phyloP scores from a whole-genome alignment of 352 stramenopile species.

The Halophytophthora batemanensis region DNA sequence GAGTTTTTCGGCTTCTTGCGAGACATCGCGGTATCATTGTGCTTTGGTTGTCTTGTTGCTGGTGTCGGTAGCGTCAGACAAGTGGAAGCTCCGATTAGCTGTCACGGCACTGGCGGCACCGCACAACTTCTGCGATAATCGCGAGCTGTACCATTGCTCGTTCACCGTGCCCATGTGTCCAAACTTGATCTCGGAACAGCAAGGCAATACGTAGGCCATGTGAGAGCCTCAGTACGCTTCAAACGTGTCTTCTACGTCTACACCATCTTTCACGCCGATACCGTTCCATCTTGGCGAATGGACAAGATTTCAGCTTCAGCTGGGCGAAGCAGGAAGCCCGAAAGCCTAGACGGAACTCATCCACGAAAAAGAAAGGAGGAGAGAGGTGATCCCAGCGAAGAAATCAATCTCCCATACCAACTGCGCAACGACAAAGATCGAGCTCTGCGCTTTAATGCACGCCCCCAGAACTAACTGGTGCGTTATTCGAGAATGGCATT shows the following conservation, averaged over 20 bases:
- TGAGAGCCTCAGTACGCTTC: slow-evolving; percentile 21
- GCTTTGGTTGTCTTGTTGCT: background rate
- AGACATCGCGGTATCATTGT: background rate
- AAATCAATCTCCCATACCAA: no score
- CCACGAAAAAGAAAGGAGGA: no score
- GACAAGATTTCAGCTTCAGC: background rate
- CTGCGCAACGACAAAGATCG: no score
- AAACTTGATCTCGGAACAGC: slow-evolving; percentile 31
- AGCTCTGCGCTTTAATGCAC: no score
- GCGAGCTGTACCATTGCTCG: slow-evolving; percentile 22
- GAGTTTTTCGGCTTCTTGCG: background rate
- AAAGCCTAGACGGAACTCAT: background rate
- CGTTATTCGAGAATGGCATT: no score
- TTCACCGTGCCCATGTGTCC: slow-evolving; percentile 30
- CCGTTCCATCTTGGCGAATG: slow-evolving; percentile 36
- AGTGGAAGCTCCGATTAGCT: slow-evolving; percentile 10
- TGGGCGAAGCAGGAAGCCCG: background rate
- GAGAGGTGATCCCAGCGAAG: no score
- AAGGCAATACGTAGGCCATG: slow-evolving; percentile 15
- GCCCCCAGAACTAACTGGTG: no score
- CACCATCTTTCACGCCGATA: slow-evolving; percentile 26
- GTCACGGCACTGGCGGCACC: slow-evolving; percentile 13
- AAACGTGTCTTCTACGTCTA: slow-evolving; percentile 23
- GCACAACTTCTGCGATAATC: slow-evolving; percentile 20
- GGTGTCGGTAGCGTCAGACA: slow-evolving; percentile 3